These are phyloP conservation scores for Akebia trifoliata DNA, from an alignment of 164 flowering plant species.

Conservation along the genomic window DNA sequence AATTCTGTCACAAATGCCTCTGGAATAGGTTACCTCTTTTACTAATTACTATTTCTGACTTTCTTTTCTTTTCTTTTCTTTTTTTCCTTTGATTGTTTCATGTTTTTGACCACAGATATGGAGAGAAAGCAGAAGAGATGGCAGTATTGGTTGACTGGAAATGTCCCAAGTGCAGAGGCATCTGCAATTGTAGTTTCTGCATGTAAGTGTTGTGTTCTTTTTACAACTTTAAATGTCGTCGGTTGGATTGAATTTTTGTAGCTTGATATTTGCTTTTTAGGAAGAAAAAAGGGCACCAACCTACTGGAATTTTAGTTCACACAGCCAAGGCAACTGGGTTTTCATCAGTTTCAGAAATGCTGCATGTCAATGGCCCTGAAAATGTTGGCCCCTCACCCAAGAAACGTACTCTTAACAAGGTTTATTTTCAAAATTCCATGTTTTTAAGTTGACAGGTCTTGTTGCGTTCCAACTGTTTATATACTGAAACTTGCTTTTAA, in stretches of 20 bases:
- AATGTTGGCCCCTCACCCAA: constrained; percentile 12
- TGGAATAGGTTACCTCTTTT: constrained; percentile 53
- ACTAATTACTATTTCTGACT: not conserved
- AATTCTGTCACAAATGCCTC: constrained; percentile 71
- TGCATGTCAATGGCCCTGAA: constrained; percentile 37
- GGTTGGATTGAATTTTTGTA: not conserved
- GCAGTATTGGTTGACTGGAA: constrained; percentile 44
- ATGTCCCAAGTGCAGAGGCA: constrained; percentile 85
- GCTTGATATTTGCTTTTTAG: constrained; percentile 24
- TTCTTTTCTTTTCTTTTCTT: not conserved
- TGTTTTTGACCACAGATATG: constrained; percentile 47
- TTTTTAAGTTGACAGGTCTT: constrained; percentile 1
- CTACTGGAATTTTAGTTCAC: constrained; percentile 67
- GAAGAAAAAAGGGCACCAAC: constrained; percentile 72
- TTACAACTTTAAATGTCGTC: not conserved
- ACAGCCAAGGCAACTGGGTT: constrained; percentile 74
- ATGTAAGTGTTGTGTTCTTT: constrained; percentile 47
- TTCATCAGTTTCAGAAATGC: constrained; percentile 72
- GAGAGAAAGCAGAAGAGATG: constrained; percentile 72
- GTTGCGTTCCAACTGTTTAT: not conserved
- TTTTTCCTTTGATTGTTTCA: not conserved
- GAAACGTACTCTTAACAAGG: constrained; percentile 27
- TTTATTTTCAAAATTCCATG: not conserved
- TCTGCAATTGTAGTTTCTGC: constrained; percentile 91
- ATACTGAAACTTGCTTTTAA: not conserved